Evolutionary conservation across 306 rosid species (phyloP), one percentile per base, ranked within the genome.

Genomic region (Casuarina glauca): DNA sequence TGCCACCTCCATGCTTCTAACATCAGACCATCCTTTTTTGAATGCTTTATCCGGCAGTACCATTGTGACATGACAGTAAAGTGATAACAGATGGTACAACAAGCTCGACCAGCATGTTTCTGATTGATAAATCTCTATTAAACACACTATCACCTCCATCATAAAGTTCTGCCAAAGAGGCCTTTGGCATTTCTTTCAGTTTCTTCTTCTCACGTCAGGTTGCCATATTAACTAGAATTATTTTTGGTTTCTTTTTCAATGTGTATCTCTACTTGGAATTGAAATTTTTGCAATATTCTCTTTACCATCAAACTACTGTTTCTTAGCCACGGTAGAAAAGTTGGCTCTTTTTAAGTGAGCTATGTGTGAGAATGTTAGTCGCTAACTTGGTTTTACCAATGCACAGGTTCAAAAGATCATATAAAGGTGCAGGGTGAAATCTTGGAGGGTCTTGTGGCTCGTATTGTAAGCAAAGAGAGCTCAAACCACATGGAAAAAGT

Each of bases 381-480:
- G 32, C 73, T 62, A 83, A 72, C 84, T 62, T 39, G 44, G 81
- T 8, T 73, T 78, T 74, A 11, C 52, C 52, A 68, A 46, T 73
- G 6, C 83, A 76, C 89, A 95, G 98, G 97, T 66, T 89, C 97
- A 41, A 92, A 91, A 87, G 97, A 95, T 74, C 98, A 95, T 80
- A 75, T 91, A 69, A 82, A 80, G 86, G 85, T 87, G 83, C 98
- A 92, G 88, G 98, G 98, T 75, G 98, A 95, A 91, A 95, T 95
- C 75, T 83, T 95, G 67, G 98, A 95, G 89, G 98, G 98, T 83
- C 94, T 95, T 78, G 98, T 95, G 69, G 98, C 97, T 85, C 98
- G 97, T 80, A 85, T 95, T 82, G 98, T 95, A 53, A 88, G 88
- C 80, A 87, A 81, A 26, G 96, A 95, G 80, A 91, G 98, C 84